Base-by-base conservation (phyloP, 768 basidiomycete genomes). In the Xerocomellus dryophilus region DNA sequence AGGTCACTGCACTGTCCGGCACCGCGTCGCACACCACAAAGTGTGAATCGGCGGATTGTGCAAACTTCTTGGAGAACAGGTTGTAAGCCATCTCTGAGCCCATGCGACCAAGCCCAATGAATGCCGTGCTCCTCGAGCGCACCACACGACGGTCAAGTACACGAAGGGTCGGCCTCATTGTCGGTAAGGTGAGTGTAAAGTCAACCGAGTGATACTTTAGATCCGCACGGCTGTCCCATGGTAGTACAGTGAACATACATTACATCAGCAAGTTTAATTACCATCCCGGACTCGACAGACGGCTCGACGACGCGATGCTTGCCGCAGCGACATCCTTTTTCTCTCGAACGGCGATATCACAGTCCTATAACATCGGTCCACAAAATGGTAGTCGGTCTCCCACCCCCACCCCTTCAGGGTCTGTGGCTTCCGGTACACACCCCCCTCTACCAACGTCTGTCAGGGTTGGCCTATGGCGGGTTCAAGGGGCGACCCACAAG, bases 101-200 rank as follows among this genome's bases (percentile, higher is more conserved):
- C 92, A 95, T 94, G 41, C 85, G 80, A 38, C 92, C 92, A 12
- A 95, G 81, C 9, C 93, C 92, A 48, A 95, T 86, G 73, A 95
- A 93, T 49, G 82, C 84, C 32, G 84, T 81, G 66, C 78, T 82
- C 49, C 74, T 80, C 20, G 71, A 63, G 35, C 83, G 80, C 36
- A 66, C 46, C 6, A 66, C 58, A 11, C 66, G 61, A 36, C 70
- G 70, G 27, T 74, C 67, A 15, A 78, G 68, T 35, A 68, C 66
- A 36, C 75, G 73, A 47, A 73, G 40, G 17, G 83, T 78, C 7
- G 81, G 71, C 54, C 74, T 77, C 86, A 88, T 88, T 42, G 48
- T 55, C 18, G 42, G 18, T 11, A 12, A 14, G 14, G 45, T 57
- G 43, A 36, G 35, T 8, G 51, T 51, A 15, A 2, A 8, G 56